Percentiles rank a stretch among this genome's conserved stretches.
These are phyloP conservation scores for Dactylellina drechsleri DNA, from an alignment of 2,329 filamentous ascomycete species.

Conservation along the genomic window DNA sequence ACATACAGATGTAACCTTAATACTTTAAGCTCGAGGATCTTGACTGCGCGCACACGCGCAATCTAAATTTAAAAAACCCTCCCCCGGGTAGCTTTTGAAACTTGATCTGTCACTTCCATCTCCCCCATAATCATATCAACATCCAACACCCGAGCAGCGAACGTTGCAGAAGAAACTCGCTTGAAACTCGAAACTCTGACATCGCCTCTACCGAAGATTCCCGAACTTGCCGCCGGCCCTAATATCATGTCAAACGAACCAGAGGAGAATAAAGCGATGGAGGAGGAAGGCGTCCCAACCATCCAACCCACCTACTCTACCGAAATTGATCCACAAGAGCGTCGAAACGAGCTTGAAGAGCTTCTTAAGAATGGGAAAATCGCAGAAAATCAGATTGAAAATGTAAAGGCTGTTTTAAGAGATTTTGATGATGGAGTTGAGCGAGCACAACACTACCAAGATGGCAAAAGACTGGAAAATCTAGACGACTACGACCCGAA, in stretches of 20 bases:
- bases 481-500: constrained; percentile 26
- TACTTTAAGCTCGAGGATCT: constrained; percentile 1
- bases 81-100: constrained; percentile 4
- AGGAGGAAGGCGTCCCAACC: constrained; percentile 24
- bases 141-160: not conserved
- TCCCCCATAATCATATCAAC: not conserved
- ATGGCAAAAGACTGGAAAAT: constrained; percentile 34
- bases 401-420: constrained; percentile 34
- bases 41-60: not conserved
- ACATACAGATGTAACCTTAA: constrained; percentile 12
- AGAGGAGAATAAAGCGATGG: constrained; percentile 23
- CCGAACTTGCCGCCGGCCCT: constrained; percentile 13
- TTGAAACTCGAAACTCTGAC: constrained; percentile 7
- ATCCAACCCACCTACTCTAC: constrained; percentile 33
- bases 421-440: constrained; percentile 34
- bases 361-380: constrained; percentile 38
- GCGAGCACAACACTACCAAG: constrained; percentile 25
- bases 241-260: constrained; percentile 30
- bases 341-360: constrained; percentile 30
- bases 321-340: constrained; percentile 33
- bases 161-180: not conserved
- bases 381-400: constrained; percentile 34
- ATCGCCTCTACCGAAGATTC: not conserved
- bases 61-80: constrained; percentile 6
- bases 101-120: constrained; percentile 11